phyloP scores from a whole-genome alignment of 1,284 basidiomycete genomes.

The Sphaerobolus stellatus region DNA sequence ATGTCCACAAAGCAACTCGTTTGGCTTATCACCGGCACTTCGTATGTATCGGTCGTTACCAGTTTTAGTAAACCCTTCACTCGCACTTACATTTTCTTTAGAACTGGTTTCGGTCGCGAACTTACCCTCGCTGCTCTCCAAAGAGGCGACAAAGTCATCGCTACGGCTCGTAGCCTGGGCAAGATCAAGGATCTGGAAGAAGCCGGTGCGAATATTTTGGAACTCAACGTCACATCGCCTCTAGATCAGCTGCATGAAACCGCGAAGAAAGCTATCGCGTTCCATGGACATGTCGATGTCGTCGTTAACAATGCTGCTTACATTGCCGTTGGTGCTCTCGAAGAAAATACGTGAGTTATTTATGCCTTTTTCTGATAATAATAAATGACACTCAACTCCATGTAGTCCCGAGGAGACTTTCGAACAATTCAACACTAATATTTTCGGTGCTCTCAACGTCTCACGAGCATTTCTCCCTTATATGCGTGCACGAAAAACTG shows the following conservation, averaged over 20 bases:
- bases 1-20: constrained; percentile 21
- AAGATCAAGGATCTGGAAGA: constrained; percentile 27
- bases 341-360: constrained; percentile 16
- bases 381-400: background rate
- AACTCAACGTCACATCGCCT: constrained; percentile 33
- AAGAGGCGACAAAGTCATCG: constrained; percentile 30
- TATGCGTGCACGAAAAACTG: constrained; percentile 21
- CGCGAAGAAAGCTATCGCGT: constrained; percentile 14
- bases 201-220: constrained; percentile 26
- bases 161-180: constrained; percentile 26
- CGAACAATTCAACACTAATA: constrained; percentile 23
- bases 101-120: constrained; percentile 26
- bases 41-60: constrained; percentile 16
- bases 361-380: background rate
- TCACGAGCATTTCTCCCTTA: constrained; percentile 24
- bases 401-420: constrained; percentile 18
- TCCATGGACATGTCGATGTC: constrained; percentile 27
- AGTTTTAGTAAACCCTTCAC: too few species aligned
- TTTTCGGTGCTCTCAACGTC: constrained; percentile 27
- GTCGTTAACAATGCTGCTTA: constrained; percentile 32
- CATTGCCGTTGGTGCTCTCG: constrained; percentile 16
- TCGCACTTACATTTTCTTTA: background rate
- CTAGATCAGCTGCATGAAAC: constrained; percentile 12
- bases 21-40: constrained; percentile 31
- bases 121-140: constrained; percentile 22